A percentile compares a stretch with the other conserved stretches of the same genome.
These are phyloP conservation scores for Coriaria nepalensis DNA, from an alignment of 306 rosid genomes.

Conservation along the genomic window DNA sequence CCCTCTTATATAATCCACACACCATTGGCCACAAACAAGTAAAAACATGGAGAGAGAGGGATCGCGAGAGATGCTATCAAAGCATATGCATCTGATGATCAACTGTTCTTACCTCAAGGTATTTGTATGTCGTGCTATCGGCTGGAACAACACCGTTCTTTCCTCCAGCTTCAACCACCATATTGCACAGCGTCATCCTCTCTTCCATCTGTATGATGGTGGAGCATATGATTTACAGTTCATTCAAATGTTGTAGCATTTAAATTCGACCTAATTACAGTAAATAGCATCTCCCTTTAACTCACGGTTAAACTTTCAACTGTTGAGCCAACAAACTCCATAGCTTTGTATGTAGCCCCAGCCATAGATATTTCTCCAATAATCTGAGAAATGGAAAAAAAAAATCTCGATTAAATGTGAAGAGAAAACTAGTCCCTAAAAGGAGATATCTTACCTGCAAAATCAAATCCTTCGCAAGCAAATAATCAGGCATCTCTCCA, in stretches of 20 bases:
- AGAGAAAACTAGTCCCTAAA: too few species aligned
- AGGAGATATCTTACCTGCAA: conserved; percentile 44
- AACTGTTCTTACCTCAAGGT: conserved; percentile 60
- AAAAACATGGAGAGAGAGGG: too few species aligned
- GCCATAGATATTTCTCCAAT: conserved; percentile 85
- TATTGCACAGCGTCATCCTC: conserved; percentile 87
- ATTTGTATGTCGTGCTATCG: conserved; percentile 70
- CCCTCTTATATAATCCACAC: too few species aligned
- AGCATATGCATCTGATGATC: conserved; percentile 1
- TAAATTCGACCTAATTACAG: neutral
- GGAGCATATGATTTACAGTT: neutral
- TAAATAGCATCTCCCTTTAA: neutral
- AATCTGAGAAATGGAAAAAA: conserved; percentile 33
- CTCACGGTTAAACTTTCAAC: conserved; percentile 77
- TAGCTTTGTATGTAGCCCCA: conserved; percentile 88
- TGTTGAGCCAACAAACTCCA: conserved; percentile 91
- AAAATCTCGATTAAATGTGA: neutral
- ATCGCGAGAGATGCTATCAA: neutral
- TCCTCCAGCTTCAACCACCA: conserved; percentile 95
- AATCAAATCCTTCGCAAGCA: conserved; percentile 92
- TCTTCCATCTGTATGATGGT: conserved; percentile 64
- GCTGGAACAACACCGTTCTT: conserved; percentile 83
- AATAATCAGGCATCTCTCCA: conserved; percentile 89
- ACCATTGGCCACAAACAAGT: too few species aligned
- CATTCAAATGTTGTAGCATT: conserved; percentile 6